Base-by-base conservation (phyloP, 306 rosid genomes). In the Arachis hypogaea region DNA sequence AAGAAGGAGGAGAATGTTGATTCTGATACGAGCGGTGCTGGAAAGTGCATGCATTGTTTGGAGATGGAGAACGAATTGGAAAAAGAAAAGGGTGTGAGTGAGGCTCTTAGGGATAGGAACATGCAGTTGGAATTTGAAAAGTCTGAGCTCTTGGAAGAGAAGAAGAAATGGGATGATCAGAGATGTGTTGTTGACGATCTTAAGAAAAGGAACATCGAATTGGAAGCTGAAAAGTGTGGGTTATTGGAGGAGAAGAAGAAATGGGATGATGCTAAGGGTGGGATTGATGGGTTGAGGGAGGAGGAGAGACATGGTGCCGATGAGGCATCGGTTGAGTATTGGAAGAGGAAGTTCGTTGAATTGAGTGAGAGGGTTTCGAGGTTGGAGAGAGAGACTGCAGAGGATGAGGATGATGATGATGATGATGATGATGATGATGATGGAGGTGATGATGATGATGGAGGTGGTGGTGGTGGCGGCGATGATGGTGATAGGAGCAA, bases 331-430 rank as follows among this genome's bases (percentile, higher is more conserved):
- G 59, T 12, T 29, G 72, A 67, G 45, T 1, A 6, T 29, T 67
- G 59, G 72, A 45, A 54, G 72, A 29, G 28, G 29, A 66, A 42
- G 40, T 69, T 55, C 14, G 0, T 11, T 56, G 74, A 10, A n/a
- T 12, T 49, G 59, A 33, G 4, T 16, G 54, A 41, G 60, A 54
- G 42, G 55, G 45, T 66, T 14, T 29, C 9, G 42, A 52, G 58
- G 58, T n/a, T 52, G 58, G 58, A 52, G 30, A 63, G 38, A 11
- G 8, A 16, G 6, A 22, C 33, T 10, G 42, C 33, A 1, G 56
- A 1, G 6, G 10, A 11, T 49, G 55, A 9, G 1, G 28, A 22
- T 22, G 6, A 65, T 47, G 16, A 4, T 52, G 22, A 22, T 3
- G 42, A 11, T 49, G 54, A 2, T 33, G 0, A 33, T 22, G 38